A percentile compares a stretch with the other conserved stretches of the same genome.
Conservation (phyloP, 345 rosid genomes). For the Pugionium dolabratum region DNA sequence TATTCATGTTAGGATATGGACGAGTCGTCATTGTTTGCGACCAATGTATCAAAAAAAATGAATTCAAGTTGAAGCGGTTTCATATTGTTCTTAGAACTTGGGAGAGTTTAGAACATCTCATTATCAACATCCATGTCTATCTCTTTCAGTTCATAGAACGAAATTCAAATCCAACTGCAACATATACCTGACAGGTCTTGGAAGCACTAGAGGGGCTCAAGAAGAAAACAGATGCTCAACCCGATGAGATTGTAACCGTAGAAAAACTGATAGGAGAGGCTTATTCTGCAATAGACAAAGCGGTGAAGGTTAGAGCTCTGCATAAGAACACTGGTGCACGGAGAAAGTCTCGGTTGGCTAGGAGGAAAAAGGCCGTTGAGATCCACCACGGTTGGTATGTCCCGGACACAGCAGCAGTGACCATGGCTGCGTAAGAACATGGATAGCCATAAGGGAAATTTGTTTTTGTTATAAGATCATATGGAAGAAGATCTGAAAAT, state of each 20-base stretch:
- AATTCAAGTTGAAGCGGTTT: not conserved
- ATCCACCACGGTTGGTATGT: slow-evolving; percentile 89
- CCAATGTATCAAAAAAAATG: not conserved
- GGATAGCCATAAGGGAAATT: slow-evolving; percentile 3
- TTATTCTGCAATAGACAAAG: slow-evolving; percentile 83
- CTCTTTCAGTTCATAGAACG: slow-evolving; percentile 1
- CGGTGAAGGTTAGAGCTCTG: slow-evolving; percentile 66
- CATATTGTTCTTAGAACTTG: slow-evolving; percentile 11
- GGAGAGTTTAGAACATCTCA: not conserved
- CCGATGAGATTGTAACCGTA: slow-evolving; percentile 64
- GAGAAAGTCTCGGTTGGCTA: slow-evolving; percentile 85
- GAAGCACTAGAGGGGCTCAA: slow-evolving; percentile 68
- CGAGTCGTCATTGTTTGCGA: not conserved
- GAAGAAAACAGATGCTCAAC: slow-evolving; percentile 80
- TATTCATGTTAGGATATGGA: not conserved
- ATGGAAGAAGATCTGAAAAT: slow-evolving; percentile 8
- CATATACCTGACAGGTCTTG: slow-evolving; percentile 56
- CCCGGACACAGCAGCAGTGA: slow-evolving; percentile 50
- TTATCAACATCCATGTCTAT: not conserved
- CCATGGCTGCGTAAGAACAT: slow-evolving; percentile 38
- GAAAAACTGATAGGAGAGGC: slow-evolving; percentile 90
- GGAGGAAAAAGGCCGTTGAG: slow-evolving; percentile 85
- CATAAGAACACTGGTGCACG: slow-evolving; percentile 84
- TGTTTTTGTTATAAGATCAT: slow-evolving; percentile 8
- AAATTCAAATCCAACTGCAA: not conserved